A percentile compares a stretch with the other conserved stretches of the same genome.
Conservation (phyloP, 2,329 filamentous ascomycete species). For the Aspergillus aculeatus region DNA sequence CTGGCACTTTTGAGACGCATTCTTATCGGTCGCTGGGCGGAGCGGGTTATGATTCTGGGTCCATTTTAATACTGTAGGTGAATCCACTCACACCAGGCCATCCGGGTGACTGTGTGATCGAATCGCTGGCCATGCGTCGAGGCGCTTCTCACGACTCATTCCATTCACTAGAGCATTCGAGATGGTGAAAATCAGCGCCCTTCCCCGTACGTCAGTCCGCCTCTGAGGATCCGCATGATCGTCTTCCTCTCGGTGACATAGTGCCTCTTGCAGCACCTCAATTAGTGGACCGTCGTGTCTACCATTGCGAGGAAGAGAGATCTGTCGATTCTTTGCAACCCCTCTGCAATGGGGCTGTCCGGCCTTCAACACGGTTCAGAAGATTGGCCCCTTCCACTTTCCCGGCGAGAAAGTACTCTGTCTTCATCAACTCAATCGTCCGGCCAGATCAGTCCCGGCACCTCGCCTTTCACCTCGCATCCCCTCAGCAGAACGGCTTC, state of each 20-base stretch:
- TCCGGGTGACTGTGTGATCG: neutral
- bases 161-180: conserved; percentile 8
- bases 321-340: neutral
- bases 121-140: conserved; percentile 2
- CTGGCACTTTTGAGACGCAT: neutral
- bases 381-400: conserved; percentile 30
- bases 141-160: conserved; percentile 11
- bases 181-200: conserved; percentile 12
- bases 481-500: conserved; percentile 26
- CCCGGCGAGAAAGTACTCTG: conserved; percentile 25
- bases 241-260: conserved; percentile 7
- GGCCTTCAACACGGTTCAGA: conserved; percentile 17
- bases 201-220: conserved; percentile 13
- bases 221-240: conserved; percentile 25
- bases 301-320: neutral
- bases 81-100: neutral
- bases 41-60: neutral
- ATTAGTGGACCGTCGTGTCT: neutral
- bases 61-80: neutral
- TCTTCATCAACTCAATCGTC: conserved; percentile 28
- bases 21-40: neutral
- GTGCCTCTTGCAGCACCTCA: neutral
- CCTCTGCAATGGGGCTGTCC: conserved; percentile 16
- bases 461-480: conserved; percentile 21
- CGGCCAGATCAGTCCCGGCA: conserved; percentile 27